phyloP scores from a whole-genome alignment of 495 filamentous ascomycete genomes.

The Penicillium dipodomyicola region DNA sequence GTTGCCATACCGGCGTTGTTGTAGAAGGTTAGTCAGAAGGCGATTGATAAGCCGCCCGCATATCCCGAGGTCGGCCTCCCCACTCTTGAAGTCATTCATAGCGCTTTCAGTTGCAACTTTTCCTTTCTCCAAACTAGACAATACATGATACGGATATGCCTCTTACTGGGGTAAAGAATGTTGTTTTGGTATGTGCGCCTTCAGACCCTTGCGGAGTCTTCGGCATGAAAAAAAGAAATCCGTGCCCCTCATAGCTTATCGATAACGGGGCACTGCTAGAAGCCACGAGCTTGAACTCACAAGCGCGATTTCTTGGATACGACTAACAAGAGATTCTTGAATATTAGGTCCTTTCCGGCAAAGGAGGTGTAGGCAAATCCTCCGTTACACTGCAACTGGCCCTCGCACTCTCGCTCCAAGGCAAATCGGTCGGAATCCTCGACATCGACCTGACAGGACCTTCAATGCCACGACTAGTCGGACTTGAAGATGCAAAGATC shows the following conservation, averaged over 20 bases:
- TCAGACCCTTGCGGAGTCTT: not conserved
- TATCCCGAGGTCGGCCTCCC: conserved; percentile 28
- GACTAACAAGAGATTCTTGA: conserved; percentile 1
- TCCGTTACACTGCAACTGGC: conserved; percentile 94
- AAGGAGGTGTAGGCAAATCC: conserved; percentile 97
- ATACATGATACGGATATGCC: conserved; percentile 35
- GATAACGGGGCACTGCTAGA: conserved; percentile 33
- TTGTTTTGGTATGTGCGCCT: conserved; percentile 42
- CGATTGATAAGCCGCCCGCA: conserved; percentile 49
- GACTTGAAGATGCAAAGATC: conserved; percentile 83
- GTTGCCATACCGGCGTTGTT: not conserved
- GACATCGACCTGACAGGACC: conserved; percentile 96
- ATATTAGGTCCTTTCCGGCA: conserved; percentile 77
- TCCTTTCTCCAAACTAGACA: not conserved
- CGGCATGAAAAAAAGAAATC: conserved; percentile 1
- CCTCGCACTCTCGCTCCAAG: conserved; percentile 78
- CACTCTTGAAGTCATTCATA: conserved; percentile 14
- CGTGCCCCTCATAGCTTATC: conserved; percentile 35
- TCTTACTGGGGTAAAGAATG: conserved; percentile 52
- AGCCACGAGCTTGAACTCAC: not conserved
- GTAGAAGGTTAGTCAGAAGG: conserved; percentile 17
- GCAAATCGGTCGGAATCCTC: conserved; percentile 87
- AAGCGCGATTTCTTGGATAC: not conserved
- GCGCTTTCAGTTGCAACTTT: conserved; percentile 4
- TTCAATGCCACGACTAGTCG: conserved; percentile 91